Conservation (phyloP, 192 early-diverging fungal genomes). For the Linnemannia exigua region DNA sequence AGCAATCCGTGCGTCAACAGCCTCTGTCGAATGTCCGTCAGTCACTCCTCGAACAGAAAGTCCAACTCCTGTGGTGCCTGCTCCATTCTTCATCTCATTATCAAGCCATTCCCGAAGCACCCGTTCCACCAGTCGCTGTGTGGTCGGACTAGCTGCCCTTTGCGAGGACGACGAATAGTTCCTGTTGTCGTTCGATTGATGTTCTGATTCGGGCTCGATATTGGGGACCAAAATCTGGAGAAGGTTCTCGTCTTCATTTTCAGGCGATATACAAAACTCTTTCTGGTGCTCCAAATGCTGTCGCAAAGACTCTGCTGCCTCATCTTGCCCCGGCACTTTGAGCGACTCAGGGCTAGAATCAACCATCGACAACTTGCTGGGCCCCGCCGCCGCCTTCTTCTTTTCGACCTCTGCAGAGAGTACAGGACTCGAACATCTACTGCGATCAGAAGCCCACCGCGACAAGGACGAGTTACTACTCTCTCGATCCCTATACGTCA, state of each 20-base stretch:
- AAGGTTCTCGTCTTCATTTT: neutral
- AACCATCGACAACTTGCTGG: slow-evolving; percentile 10
- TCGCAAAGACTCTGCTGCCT: neutral
- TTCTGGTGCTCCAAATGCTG: neutral
- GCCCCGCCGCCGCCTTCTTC: neutral
- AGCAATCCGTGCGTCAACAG: neutral
- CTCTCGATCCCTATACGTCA: slow-evolving; percentile 41
- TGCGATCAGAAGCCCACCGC: slow-evolving; percentile 27
- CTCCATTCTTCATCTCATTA: slow-evolving; percentile 40
- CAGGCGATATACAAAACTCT: neutral
- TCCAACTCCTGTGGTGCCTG: slow-evolving; percentile 23
- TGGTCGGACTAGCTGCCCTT: slow-evolving; percentile 60
- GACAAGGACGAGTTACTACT: slow-evolving; percentile 12
- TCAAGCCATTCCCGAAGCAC: slow-evolving; percentile 66
- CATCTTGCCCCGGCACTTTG: slow-evolving; percentile 19
- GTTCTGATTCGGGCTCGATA: neutral
- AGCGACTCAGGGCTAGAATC: slow-evolving; percentile 16
- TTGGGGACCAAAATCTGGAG: neutral
- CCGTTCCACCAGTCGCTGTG: slow-evolving; percentile 61
- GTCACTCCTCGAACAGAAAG: slow-evolving; percentile 39
- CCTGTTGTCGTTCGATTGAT: neutral
- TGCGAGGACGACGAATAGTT: neutral
- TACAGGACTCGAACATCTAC: slow-evolving; percentile 26
- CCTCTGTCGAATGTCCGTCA: slow-evolving; percentile 3
- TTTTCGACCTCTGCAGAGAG: slow-evolving; percentile 21